Conservation (phyloP, 495 filamentous ascomycete species). For the Hypoxylon perforatum region DNA sequence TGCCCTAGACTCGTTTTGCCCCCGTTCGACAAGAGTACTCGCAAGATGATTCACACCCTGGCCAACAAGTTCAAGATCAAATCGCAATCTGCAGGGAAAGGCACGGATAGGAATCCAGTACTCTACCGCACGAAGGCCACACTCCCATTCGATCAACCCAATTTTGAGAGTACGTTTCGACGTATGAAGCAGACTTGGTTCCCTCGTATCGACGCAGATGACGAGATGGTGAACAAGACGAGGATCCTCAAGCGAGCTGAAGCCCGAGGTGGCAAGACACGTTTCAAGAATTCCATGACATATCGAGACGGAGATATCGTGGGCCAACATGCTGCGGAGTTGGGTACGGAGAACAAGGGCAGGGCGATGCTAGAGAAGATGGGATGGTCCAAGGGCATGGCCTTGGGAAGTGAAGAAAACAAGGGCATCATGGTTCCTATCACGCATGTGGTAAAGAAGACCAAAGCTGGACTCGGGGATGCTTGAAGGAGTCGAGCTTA, state of each 20-base stretch:
- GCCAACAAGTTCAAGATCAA: slow-evolving; percentile 77
- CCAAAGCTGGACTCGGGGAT: slow-evolving; percentile 87
- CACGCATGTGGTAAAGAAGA: slow-evolving; percentile 85
- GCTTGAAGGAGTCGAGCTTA: slow-evolving; percentile 8
- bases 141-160: slow-evolving; percentile 59
- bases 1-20: slow-evolving; percentile 75
- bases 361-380: slow-evolving; percentile 95
- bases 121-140: slow-evolving; percentile 79
- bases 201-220: slow-evolving; percentile 56
- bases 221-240: slow-evolving; percentile 42
- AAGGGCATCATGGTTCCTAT: slow-evolving; percentile 90
- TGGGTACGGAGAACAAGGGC: slow-evolving; percentile 85
- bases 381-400: slow-evolving; percentile 92
- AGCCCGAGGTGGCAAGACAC: slow-evolving; percentile 25
- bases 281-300: slow-evolving; percentile 57
- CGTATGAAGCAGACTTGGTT: slow-evolving; percentile 60
- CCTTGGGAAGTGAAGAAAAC: slow-evolving; percentile 83
- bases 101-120: slow-evolving; percentile 76
- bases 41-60: slow-evolving; percentile 80
- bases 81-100: slow-evolving; percentile 84
- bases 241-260: slow-evolving; percentile 37
- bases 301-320: slow-evolving; percentile 92
- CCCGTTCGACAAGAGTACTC: slow-evolving; percentile 81
- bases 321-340: slow-evolving; percentile 82
- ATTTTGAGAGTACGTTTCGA: slow-evolving; percentile 54